Conservation (phyloP, 768 basidiomycete genomes). For the Austroboletus eburneus region DNA sequence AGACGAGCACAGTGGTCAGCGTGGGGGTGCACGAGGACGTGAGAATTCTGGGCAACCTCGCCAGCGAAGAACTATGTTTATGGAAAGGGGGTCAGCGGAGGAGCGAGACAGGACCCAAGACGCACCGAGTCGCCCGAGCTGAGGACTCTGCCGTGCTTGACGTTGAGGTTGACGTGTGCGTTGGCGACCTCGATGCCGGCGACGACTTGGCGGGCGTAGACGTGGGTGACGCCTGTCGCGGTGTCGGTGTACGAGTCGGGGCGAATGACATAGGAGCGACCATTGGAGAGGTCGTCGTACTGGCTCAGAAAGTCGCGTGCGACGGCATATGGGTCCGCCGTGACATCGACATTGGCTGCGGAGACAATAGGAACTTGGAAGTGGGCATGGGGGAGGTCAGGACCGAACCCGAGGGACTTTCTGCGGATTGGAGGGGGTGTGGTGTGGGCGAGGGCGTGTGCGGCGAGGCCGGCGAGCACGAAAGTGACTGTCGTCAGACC, state of each 20-base stretch:
- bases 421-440: slow-evolving; percentile 36
- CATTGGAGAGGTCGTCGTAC: slow-evolving; percentile 34
- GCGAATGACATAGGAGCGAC: slow-evolving; percentile 55
- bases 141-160: slow-evolving; percentile 77
- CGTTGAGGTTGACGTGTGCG: slow-evolving; percentile 90
- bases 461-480: slow-evolving; percentile 56
- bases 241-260: slow-evolving; percentile 85
- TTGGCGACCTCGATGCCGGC: slow-evolving; percentile 87
- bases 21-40: slow-evolving; percentile 43
- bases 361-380: slow-evolving; percentile 48
- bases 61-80: slow-evolving; percentile 72
- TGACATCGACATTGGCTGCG: slow-evolving; percentile 33
- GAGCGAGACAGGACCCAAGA: slow-evolving; percentile 14
- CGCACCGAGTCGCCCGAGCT: slow-evolving; percentile 86
- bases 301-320: slow-evolving; percentile 56
- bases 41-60: slow-evolving; percentile 26
- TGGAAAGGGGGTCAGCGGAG: slow-evolving; percentile 6
- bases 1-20: slow-evolving; percentile 50
- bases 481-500: slow-evolving; percentile 62
- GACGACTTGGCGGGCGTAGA: slow-evolving; percentile 82
- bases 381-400: slow-evolving; percentile 66
- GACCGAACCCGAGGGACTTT: slow-evolving; percentile 91
- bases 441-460: slow-evolving; percentile 47
- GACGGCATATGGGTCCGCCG: slow-evolving; percentile 53
- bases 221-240: slow-evolving; percentile 82